Conservation (phyloP, 805 yeast species). For the Lipomyces orientalis region DNA sequence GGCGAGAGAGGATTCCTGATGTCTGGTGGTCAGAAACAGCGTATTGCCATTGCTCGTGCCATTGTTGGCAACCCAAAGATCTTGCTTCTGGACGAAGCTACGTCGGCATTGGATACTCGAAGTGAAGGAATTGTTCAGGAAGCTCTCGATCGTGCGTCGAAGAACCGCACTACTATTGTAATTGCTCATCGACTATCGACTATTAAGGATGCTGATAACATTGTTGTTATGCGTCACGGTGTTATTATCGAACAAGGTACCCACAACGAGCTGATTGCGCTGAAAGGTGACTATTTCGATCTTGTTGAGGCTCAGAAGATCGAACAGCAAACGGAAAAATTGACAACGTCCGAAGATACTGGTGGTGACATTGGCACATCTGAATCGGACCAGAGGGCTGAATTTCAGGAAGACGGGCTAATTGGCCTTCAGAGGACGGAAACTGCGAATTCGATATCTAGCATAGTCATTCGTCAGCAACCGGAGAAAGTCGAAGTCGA, state of each 20-base stretch:
- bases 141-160: conserved; percentile 49
- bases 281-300: conserved; percentile 35
- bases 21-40: conserved; percentile 70
- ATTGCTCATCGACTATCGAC: conserved; percentile 60
- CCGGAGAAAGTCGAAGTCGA: not conserved
- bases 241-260: conserved; percentile 53
- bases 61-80: conserved; percentile 59
- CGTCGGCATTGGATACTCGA: conserved; percentile 66
- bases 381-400: not conserved
- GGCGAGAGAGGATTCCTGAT: conserved; percentile 65
- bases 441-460: conserved; percentile 24
- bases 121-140: conserved; percentile 64
- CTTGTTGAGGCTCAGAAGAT: conserved; percentile 42
- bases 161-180: conserved; percentile 52
- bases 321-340: conserved; percentile 8
- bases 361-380: conserved; percentile 2
- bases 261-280: conserved; percentile 42
- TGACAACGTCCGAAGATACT: not conserved
- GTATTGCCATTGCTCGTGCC: conserved; percentile 67
- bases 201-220: conserved; percentile 54
- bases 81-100: conserved; percentile 66
- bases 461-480: conserved; percentile 4
- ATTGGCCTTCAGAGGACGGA: conserved; percentile 21
- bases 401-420: conserved; percentile 2
- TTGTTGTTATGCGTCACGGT: conserved; percentile 52